Base-by-base conservation (phyloP, 441 rosid genomes). In the Gossypium davidsonii region DNA sequence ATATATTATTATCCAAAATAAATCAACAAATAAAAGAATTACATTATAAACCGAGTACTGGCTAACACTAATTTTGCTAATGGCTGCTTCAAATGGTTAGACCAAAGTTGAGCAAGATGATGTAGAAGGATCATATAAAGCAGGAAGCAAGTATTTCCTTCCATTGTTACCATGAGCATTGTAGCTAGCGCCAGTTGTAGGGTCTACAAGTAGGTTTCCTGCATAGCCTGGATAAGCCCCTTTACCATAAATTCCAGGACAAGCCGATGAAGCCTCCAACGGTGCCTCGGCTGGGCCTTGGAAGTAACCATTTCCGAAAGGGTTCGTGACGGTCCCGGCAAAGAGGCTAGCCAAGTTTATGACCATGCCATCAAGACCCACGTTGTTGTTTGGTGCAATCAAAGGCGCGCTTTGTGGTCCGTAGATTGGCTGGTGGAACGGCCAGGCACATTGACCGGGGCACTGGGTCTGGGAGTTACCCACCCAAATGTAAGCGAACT, bases 161-260 rank as follows among this genome's bases (percentile, higher is more conserved):
- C 91, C 88, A 77, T 83, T 84, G 52, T 75, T 82, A 57, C 90
- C 93, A 71, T 83, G 66, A 51, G 91, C 91, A 44, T 91, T 91
- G 70, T 86, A 91, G 82, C 95, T 87, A 62, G 89, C 93, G 66
- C 91, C 93, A 56, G 91, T 86, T 21, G 84, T 78, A 0, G 82
- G 12, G 71, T 91, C 97, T 59, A 82, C 84, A 25, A 87, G 73
- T 26, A 91, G 69, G 71, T 83, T 64, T 0, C 95, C 97, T 4
- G 93, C 89, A 71, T 88, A 91, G 9, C 94, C 94, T 52, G 97
- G 93, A 75, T 87, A 89, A 55, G 97, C 91, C 14, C 93, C 97
- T 75, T 85, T 89, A 0, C 88, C 94, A 21, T 84, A 89, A 11
- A 87, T 73, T 0, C 97, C 93, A 4, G 90, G 81, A 77, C 97